A percentile compares a stretch with the other conserved stretches of the same genome.
These are phyloP conservation scores for Stentor roeselii DNA, from an alignment of 73 alveolate species.

Conservation along the genomic window DNA sequence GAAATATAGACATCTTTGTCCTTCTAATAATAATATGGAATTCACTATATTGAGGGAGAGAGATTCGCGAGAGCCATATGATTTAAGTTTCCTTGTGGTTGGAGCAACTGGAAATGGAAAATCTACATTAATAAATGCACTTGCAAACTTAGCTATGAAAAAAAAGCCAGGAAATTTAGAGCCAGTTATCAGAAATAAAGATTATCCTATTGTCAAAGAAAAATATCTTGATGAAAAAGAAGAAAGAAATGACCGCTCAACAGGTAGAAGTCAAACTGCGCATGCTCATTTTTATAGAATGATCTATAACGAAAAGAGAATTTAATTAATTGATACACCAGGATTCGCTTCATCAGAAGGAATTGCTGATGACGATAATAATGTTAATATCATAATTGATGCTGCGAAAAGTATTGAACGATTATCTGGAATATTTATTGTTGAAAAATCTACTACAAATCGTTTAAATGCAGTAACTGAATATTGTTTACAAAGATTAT, in stretches of 20 bases:
- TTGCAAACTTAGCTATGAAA: background rate
- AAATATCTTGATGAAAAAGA: too few relatives aligned
- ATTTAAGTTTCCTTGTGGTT: background rate
- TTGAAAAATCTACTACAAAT: background rate
- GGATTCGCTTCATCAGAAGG: background rate
- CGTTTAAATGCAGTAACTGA: background rate
- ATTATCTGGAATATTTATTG: background rate
- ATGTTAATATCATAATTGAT: background rate
- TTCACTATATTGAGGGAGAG: too few relatives aligned
- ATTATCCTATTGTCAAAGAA: background rate
- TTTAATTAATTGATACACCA: background rate
- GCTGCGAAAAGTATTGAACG: background rate
- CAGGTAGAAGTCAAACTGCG: background rate
- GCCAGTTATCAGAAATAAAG: background rate
- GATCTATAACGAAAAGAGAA: background rate
- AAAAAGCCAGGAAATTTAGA: background rate
- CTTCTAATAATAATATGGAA: too few relatives aligned
- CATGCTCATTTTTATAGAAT: background rate
- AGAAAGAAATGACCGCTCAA: background rate
- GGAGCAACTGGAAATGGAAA: background rate
- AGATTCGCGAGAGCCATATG: too few relatives aligned
- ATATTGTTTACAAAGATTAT: background rate
- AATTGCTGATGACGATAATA: background rate
- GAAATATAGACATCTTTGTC: too few relatives aligned
- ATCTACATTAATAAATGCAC: background rate